Conservation (phyloP, 257 asterid species). For the Echites panduratus region DNA sequence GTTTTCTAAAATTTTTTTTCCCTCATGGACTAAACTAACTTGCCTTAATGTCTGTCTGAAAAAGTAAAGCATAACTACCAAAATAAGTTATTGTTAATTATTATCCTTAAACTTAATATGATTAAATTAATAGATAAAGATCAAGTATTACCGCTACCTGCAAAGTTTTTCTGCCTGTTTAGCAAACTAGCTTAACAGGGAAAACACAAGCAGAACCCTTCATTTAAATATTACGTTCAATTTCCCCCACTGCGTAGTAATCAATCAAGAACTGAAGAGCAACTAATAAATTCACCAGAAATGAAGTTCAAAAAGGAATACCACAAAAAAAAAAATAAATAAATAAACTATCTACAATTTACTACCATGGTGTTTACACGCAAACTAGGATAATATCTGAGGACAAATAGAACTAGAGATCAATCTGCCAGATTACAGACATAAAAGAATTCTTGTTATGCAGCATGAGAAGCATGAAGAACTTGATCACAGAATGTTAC, state of each 20-base stretch:
- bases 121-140: too few relatives aligned
- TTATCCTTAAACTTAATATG: too few relatives aligned
- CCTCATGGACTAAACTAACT: too few relatives aligned
- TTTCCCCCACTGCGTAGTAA: too few relatives aligned
- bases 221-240: too few relatives aligned
- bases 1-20: too few relatives aligned
- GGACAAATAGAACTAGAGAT: neutral
- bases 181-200: neutral
- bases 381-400: neutral
- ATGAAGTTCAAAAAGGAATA: neutral
- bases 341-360: neutral
- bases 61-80: too few relatives aligned
- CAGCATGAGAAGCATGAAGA: neutral
- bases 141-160: too few relatives aligned
- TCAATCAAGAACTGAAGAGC: neutral
- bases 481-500: conserved; percentile 19
- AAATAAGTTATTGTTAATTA: too few relatives aligned
- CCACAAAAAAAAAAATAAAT: too few relatives aligned
- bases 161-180: too few relatives aligned
- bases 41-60: too few relatives aligned
- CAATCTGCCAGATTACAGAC: neutral
- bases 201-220: neutral
- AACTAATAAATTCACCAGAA: neutral
- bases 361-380: neutral
- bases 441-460: neutral